Base-by-base conservation (phyloP, 139 green algal genomes). In the Limnomonas spitsbergensis region DNA sequence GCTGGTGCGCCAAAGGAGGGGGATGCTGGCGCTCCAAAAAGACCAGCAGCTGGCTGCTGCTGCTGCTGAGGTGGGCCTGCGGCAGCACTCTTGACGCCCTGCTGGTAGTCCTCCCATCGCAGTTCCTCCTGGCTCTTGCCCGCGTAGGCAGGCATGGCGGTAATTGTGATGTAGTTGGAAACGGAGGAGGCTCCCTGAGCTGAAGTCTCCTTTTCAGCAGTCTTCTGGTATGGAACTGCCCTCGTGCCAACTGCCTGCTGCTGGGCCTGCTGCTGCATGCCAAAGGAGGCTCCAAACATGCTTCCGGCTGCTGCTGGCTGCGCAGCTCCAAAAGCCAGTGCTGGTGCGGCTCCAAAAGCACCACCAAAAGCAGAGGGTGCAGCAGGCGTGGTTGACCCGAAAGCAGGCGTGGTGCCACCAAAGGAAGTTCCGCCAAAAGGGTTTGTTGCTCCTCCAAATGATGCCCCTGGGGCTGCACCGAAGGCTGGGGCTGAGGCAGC, bases 71-170 rank as follows among this genome's bases (percentile, higher is more conserved):
- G 7, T 3, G 73, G 76, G 26, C 27, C 77, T 29, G 72, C 38
- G 0, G 73, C 34, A 1, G 52, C 67, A 35, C 40, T 83, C 76
- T 86, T 85, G 66, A 89, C 73, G 2, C 83, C 66, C n/a, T 82
- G 81, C 79, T 92, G 74, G 78, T 98, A 98, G 71, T 98, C 94
- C 80, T 98, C 94, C 83, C 83, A 87, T 24, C 77, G 86, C 38
- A 98, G 86, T 88, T 98, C 94, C 75, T 98, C 94, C 32, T 88
- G 66, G 2, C 81, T 93, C 76, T 98, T 98, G 69, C 7, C 38
- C 0, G 69, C 27, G 69, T 97, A 97, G 24, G 81, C 73, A 0
- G 92, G 89, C 90, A 98, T 94, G 1, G 91, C 92, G 1, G 80
- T 90, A 38, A 98, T 97, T 75, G 82, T 89, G 75, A 90, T 80